A percentile compares a stretch with the other conserved stretches of the same genome.
These are phyloP conservation scores for Coffea canephora DNA, from an alignment of 257 asterid species.

Conservation along the genomic window DNA sequence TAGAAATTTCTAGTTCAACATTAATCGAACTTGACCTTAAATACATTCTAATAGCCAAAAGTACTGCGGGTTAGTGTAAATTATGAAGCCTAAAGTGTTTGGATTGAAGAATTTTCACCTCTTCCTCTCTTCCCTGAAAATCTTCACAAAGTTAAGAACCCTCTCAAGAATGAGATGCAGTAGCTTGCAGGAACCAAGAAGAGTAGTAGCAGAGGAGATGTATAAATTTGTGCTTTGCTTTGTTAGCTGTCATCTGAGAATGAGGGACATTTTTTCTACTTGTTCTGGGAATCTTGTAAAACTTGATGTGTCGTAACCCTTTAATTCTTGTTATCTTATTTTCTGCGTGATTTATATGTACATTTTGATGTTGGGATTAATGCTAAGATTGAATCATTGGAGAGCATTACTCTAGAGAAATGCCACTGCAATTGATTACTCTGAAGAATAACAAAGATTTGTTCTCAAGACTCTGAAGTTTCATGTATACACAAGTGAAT, in stretches of 20 bases:
- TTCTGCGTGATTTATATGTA: too few relatives aligned
- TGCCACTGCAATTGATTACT: neutral
- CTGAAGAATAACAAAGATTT: neutral
- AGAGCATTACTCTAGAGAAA: neutral
- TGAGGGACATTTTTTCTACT: neutral
- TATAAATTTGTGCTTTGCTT: neutral
- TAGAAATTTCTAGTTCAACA: neutral
- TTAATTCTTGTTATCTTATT: too few relatives aligned
- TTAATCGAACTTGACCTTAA: neutral
- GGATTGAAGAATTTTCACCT: neutral
- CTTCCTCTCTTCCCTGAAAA: neutral
- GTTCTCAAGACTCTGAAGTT: neutral
- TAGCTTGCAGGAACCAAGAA: neutral
- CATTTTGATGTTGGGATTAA: too few relatives aligned
- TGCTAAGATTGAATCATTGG: neutral
- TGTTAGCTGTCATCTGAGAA: neutral
- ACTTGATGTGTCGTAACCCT: too few relatives aligned
- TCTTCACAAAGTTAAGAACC: neutral
- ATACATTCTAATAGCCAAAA: neutral
- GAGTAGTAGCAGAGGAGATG: neutral
- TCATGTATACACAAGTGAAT: neutral
- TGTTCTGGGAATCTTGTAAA: too few relatives aligned
- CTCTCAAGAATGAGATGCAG: neutral
- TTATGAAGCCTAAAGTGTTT: neutral
- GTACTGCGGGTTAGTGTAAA: neutral